phyloP scores from a whole-genome alignment of 805 yeast species.

The Lipomyces chichibuensis region DNA sequence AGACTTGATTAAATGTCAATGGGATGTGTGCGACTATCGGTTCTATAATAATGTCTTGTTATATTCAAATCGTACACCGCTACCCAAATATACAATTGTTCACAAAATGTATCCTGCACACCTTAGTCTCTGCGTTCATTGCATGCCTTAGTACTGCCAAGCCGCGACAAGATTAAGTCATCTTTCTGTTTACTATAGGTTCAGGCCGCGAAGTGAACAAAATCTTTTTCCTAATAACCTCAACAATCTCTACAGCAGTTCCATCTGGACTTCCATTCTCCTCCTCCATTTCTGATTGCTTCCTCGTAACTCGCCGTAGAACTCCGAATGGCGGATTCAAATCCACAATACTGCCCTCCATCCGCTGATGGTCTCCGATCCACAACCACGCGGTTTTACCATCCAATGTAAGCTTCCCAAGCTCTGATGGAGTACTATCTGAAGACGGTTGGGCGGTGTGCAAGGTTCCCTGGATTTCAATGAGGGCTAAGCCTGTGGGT shows the following conservation, averaged over 20 bases:
- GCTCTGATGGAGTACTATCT: constrained; percentile 3
- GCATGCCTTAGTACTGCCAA: neutral
- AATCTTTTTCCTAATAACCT: constrained; percentile 28
- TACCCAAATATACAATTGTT: neutral
- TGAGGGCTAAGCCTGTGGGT: constrained; percentile 34
- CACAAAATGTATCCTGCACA: neutral
- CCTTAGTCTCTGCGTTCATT: neutral
- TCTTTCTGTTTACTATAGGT: constrained; percentile 24
- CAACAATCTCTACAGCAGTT: constrained; percentile 31
- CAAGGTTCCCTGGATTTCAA: constrained; percentile 37
- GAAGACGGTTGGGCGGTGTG: constrained; percentile 4
- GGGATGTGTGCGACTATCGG: too few species aligned
- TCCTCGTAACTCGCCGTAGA: constrained; percentile 18
- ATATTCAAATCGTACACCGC: neutral
- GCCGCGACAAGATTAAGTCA: neutral
- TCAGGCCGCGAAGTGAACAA: constrained; percentile 35
- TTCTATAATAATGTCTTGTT: neutral
- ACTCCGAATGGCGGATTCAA: constrained; percentile 35
- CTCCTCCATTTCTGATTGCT: neutral
- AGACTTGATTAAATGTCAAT: neutral
- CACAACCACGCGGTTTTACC: constrained; percentile 28
- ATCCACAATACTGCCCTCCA: constrained; percentile 34
- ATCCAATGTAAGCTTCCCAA: constrained; percentile 33
- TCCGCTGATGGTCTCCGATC: constrained; percentile 34
- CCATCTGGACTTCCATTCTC: constrained; percentile 19